A percentile compares a stretch with the other conserved stretches of the same genome.
These are phyloP conservation scores for Tuber indicum DNA, from an alignment of 495 filamentous ascomycete genomes.

Conservation along the genomic window DNA sequence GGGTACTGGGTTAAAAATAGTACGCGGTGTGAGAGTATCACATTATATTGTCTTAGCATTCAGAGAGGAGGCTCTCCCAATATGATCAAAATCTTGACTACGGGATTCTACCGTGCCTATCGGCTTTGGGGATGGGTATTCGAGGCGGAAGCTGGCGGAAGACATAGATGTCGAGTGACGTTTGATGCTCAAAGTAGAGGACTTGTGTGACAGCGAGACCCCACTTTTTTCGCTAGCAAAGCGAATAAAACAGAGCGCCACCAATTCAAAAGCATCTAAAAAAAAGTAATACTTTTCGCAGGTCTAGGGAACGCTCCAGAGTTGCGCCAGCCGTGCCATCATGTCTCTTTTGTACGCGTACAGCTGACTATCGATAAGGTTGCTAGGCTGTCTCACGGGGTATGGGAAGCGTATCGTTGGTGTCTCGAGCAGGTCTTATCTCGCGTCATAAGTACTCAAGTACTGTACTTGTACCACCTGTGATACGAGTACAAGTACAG, in stretches of 20 bases:
- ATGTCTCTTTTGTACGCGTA: background rate
- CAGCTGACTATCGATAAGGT: background rate
- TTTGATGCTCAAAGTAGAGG: background rate
- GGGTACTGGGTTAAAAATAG: background rate
- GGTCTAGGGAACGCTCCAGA: background rate
- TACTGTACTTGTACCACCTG: background rate
- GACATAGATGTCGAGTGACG: background rate
- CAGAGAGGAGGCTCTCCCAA: background rate
- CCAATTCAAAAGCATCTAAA: background rate
- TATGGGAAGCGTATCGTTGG: background rate
- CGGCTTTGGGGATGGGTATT: background rate
- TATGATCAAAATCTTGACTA: background rate
- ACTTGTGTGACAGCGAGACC: background rate
- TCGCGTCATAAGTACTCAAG: background rate
- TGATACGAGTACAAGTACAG: background rate
- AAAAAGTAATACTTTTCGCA: background rate
- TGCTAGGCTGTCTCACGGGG: background rate
- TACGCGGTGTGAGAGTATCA: background rate
- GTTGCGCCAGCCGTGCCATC: no score
- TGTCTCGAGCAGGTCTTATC: background rate
- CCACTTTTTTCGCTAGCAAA: background rate
- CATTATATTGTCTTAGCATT: background rate
- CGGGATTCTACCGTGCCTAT: background rate
- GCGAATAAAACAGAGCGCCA: background rate
- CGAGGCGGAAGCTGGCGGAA: background rate